A percentile compares a stretch with the other conserved stretches of the same genome.
These are phyloP conservation scores for Gossypium rotundifolium DNA, from an alignment of 345 rosid species.

Conservation along the genomic window DNA sequence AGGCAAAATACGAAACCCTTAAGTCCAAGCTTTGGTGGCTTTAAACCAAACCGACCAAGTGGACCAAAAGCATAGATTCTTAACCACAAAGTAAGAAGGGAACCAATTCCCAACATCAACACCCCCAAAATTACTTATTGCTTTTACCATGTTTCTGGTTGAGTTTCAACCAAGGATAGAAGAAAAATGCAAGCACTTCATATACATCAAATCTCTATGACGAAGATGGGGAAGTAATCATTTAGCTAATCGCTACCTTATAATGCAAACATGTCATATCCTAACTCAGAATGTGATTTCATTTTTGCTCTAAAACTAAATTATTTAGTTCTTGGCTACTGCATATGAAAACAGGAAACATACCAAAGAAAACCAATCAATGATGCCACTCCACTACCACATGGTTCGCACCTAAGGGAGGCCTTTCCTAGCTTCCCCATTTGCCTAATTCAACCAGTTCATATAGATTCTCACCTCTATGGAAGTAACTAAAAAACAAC, in stretches of 20 bases:
- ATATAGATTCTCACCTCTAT: background rate
- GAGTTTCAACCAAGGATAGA: slow-evolving; percentile 9
- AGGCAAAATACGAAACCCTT: background rate
- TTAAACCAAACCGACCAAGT: background rate
- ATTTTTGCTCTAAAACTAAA: background rate
- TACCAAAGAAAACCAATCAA: background rate
- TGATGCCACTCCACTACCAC: background rate
- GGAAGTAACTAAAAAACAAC: background rate
- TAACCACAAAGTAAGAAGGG: slow-evolving; percentile 14
- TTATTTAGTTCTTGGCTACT: background rate
- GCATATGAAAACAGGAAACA: background rate
- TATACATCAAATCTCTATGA: background rate
- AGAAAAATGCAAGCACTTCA: background rate
- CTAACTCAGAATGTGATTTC: background rate
- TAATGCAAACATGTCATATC: background rate
- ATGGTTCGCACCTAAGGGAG: background rate
- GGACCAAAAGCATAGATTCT: slow-evolving; percentile 26
- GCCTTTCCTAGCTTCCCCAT: background rate
- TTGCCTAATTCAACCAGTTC: background rate
- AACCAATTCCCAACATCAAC: slow-evolving; percentile 10
- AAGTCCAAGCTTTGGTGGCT: background rate
- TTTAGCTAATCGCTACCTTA: background rate
- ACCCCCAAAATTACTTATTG: background rate
- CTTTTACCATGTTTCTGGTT: slow-evolving; percentile 1
- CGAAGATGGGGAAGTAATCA: slow-evolving; percentile 2